A percentile compares a stretch with the other conserved stretches of the same genome.
These are phyloP conservation scores for Leptomonas seymouri DNA, from an alignment of 208 protist species.

Conservation along the genomic window DNA sequence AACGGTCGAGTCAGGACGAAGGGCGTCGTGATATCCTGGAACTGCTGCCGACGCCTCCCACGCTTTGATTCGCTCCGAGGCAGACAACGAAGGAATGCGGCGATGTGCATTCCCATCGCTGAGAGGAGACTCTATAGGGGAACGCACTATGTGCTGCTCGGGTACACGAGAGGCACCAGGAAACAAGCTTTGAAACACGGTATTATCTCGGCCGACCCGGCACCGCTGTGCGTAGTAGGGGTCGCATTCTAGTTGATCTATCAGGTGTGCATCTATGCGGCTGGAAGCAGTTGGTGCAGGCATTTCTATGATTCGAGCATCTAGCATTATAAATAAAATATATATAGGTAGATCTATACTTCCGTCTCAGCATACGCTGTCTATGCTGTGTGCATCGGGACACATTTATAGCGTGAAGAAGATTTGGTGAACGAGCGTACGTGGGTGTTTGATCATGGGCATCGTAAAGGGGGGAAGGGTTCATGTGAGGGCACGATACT, in stretches of 20 bases:
- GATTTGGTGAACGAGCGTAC: too few relatives aligned
- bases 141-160: neutral
- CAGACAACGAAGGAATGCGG: constrained; percentile 15
- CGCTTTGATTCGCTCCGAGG: constrained; percentile 17
- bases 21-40: neutral
- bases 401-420: too few relatives aligned
- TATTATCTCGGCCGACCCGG: neutral
- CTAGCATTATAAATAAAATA: too few relatives aligned
- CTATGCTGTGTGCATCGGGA: too few relatives aligned
- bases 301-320: neutral
- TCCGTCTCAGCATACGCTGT: too few relatives aligned
- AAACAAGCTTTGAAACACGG: neutral
- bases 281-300: neutral
- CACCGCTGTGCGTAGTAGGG: neutral
- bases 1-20: neutral
- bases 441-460: too few relatives aligned
- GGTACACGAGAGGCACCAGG: too few relatives aligned
- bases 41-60: constrained; percentile 8
- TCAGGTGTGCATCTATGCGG: neutral
- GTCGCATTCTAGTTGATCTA: neutral
- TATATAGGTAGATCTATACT: too few relatives aligned
- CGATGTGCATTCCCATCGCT: neutral
- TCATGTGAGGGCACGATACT: too few relatives aligned
- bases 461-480: too few relatives aligned
- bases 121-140: neutral